Percentiles rank a stretch among this genome's conserved stretches.
These are phyloP conservation scores for Lipomyces lipofer DNA, from an alignment of 805 yeast genomes.

Conservation along the genomic window DNA sequence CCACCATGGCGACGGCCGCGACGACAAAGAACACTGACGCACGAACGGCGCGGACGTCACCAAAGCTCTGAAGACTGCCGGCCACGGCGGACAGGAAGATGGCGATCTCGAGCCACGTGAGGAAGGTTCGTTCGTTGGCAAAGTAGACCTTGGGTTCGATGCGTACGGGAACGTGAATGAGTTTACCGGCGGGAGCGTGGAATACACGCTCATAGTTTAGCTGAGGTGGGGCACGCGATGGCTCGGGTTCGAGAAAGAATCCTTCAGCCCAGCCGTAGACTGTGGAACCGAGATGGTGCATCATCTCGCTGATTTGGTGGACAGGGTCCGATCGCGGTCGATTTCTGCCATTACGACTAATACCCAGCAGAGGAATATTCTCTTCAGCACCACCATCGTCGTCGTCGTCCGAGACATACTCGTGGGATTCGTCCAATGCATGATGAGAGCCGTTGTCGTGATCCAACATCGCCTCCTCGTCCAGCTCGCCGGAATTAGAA, in stretches of 20 bases:
- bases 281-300: constrained; percentile 12
- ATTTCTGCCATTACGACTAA: constrained; percentile 13
- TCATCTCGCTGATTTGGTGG: constrained; percentile 21
- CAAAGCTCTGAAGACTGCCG: constrained; percentile 80
- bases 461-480: constrained; percentile 42
- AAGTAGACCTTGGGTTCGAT: constrained; percentile 99
- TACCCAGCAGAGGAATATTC: constrained; percentile 33
- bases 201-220: constrained; percentile 17
- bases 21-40: constrained; percentile 86
- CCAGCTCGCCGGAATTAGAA: constrained; percentile 38
- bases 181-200: constrained; percentile 68
- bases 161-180: constrained; percentile 88
- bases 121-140: constrained; percentile 93
- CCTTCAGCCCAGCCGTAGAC: constrained; percentile 20
- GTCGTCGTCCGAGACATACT: constrained; percentile 25
- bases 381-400: constrained; percentile 33
- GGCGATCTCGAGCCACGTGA: constrained; percentile 91
- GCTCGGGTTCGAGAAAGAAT: constrained; percentile 20
- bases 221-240: not conserved
- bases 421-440: not conserved
- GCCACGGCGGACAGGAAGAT: constrained; percentile 88
- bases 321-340: constrained; percentile 13
- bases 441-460: constrained; percentile 29
- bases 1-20: constrained; percentile 70
- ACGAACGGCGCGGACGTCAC: constrained; percentile 61